Base-by-base conservation (phyloP, 2,329 filamentous ascomycete species). In the Neonectria hederae region DNA sequence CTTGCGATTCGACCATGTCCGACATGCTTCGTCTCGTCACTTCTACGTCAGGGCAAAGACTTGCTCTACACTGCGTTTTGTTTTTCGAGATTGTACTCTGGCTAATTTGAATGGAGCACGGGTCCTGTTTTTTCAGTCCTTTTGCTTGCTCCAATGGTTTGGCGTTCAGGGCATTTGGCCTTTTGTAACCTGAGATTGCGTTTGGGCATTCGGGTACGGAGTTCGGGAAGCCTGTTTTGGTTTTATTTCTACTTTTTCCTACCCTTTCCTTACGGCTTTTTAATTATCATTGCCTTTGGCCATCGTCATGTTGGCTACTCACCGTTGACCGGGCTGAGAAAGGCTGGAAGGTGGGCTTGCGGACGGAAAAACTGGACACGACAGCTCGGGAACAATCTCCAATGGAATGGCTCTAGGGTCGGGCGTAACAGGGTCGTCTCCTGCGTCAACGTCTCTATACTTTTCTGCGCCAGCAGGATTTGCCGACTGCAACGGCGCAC, bases 261-360 rank as follows among this genome's bases (percentile, higher is more conserved):
- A 40, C 35, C 53, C 22, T 64, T 21, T 54, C 48, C 22, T 66
- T 63, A 61, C 59, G 62, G 53, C 51, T 51, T 49, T 59, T 63
- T 48, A 68, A 59, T 70, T 69, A 72, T 67, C 65, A 63, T 70
- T 63, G 54, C 59, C 46, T 66, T 62, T 59, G 49, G 60, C 54
- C 65, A 72, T 72, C 57, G 56, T 51, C 57, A 63, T 57, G 57
- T 63, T 65, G 64, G 59, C 65, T 65, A 56, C 62, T 70, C 64
- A 55, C 67, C 68, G 71, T 74, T 73, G 71, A 73, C 61, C 71
- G 71, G 71, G 57, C 62, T 65, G 71, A 67, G 61, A 40, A 54
- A 62, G 57, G 55, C 59, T 64, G 58, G 69, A 69, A 63, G 66
- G 45, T 54, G 65, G 68, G 46, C 43, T 53, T 46, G 67, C 38